phyloP scores from a whole-genome alignment of 2,329 filamentous ascomycete genomes.

The Colletotrichum australisinense region DNA sequence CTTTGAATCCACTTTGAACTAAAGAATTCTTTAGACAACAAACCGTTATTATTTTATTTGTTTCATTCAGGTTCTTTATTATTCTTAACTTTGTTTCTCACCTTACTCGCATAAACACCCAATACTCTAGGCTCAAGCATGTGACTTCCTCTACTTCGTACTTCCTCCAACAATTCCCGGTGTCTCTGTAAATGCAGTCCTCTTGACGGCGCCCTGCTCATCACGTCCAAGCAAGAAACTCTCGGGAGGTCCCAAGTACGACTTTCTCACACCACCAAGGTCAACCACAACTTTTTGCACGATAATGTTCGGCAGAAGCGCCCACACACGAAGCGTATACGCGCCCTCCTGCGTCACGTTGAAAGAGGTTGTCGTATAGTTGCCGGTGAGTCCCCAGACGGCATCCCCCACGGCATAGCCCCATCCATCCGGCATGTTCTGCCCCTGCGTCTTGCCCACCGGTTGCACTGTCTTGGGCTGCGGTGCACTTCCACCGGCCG shows the following conservation, averaged over 20 bases:
- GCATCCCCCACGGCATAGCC: slow-evolving; percentile 55
- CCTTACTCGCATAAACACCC: neutral
- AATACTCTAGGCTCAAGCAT: neutral
- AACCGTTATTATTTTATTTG: neutral
- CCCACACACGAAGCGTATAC: slow-evolving; percentile 63
- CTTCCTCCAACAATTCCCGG: slow-evolving; percentile 30
- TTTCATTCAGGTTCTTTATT: neutral
- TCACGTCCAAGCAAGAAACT: slow-evolving; percentile 60
- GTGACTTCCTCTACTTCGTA: neutral
- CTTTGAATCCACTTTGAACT: neutral
- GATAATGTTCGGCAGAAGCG: slow-evolving; percentile 62
- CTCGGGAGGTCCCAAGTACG: slow-evolving; percentile 68
- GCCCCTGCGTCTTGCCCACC: slow-evolving; percentile 54
- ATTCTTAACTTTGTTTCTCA: neutral
- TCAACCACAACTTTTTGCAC: slow-evolving; percentile 68
- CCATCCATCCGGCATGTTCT: slow-evolving; percentile 55
- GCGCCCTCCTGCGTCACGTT: slow-evolving; percentile 53
- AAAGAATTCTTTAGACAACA: neutral
- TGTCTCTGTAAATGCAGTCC: slow-evolving; percentile 49
- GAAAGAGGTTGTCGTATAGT: slow-evolving; percentile 59
- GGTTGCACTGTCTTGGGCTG: slow-evolving; percentile 52
- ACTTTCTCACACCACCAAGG: slow-evolving; percentile 63
- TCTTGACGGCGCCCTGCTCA: slow-evolving; percentile 47
- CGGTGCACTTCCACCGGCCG: slow-evolving; percentile 43
- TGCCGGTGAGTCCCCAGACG: slow-evolving; percentile 57